Percentiles rank a stretch among this genome's conserved stretches.
phyloP scores from a whole-genome alignment of 805 yeast genomes.

The Starmerella powellii region DNA sequence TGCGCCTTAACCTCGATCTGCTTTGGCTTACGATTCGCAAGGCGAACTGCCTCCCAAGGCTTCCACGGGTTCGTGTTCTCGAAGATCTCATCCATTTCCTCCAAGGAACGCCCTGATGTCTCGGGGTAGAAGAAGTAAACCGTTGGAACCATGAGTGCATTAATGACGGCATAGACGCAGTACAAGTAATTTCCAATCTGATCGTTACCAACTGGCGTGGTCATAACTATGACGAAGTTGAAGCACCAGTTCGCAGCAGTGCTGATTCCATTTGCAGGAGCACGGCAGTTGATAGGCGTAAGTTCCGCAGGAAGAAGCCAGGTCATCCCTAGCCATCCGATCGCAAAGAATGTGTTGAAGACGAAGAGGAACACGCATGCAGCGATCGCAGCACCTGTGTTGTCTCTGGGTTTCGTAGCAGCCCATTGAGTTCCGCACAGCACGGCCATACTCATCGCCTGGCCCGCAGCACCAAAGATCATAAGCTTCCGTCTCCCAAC shows the following conservation, averaged over 20 bases:
- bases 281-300: constrained; percentile 43
- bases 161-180: constrained; percentile 45
- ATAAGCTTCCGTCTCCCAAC: constrained; percentile 39
- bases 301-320: constrained; percentile 56
- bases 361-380: constrained; percentile 51
- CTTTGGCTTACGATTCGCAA: neutral
- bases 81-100: constrained; percentile 37
- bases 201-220: constrained; percentile 41
- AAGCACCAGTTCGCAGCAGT: constrained; percentile 56
- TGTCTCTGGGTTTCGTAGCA: constrained; percentile 28
- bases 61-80: constrained; percentile 37
- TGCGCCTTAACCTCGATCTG: no score
- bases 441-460: constrained; percentile 30
- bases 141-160: constrained; percentile 37
- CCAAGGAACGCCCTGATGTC: constrained; percentile 48
- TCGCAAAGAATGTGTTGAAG: constrained; percentile 43
- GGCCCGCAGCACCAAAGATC: constrained; percentile 31
- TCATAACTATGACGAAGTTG: constrained; percentile 53
- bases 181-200: constrained; percentile 44
- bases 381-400: constrained; percentile 39
- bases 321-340: constrained; percentile 42
- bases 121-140: constrained; percentile 44
- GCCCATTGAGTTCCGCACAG: constrained; percentile 29
- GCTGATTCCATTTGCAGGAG: constrained; percentile 48
- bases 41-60: constrained; percentile 36